Evolutionary conservation across 176 grass and related monocot genomes (phyloP), one percentile per base, ranked within the genome.

Genomic region (Carex littledalei): DNA sequence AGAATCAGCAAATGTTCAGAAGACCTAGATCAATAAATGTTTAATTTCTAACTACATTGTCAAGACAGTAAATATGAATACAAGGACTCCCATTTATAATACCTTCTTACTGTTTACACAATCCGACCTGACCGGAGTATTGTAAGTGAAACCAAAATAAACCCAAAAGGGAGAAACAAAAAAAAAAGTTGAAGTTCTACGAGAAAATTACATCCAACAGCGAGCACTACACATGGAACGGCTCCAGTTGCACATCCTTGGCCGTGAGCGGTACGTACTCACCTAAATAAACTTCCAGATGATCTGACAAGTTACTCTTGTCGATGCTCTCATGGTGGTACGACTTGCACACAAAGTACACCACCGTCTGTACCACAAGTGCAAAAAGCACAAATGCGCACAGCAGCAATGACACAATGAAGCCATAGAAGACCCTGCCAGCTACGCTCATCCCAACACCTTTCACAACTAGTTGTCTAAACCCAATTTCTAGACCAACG

Each of bases 271-370:
- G 96, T 70, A 84, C 91, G 13, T 95, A 99, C 29, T 99, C 96
- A 14, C 96, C 90, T 16, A 97, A 86, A 83, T 97, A 94, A 11
- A 92, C 94, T 88, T 97, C 94, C 18, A 97, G 84, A 64, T 97
- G 94, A 68, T 97, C 93, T 11, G 93, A 91, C 85, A 98, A 84
- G 60, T 87, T 92, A 60, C 91, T 78, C 84, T 88, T 95, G 85
- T 99, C 96, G 71, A 99, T 89, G 93, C 90, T 95, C 91, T 99
- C 93, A 7, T 95, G 90, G 87, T 94, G 96, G 47, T 94, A 93
- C 55, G 90, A 89, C 87, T 99, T 95, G 88, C 96, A 99, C 6
- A 99, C 96, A 43, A 99, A 88, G 87, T 95, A 99, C 0, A 95
- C 81, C 45, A 99, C 78, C 0, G 96, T 94, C 87, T 99, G 96